Evolutionary conservation across 306 rosid genomes (phyloP), one percentile per base, ranked within the genome.

Genomic region (Pueraria montana): DNA sequence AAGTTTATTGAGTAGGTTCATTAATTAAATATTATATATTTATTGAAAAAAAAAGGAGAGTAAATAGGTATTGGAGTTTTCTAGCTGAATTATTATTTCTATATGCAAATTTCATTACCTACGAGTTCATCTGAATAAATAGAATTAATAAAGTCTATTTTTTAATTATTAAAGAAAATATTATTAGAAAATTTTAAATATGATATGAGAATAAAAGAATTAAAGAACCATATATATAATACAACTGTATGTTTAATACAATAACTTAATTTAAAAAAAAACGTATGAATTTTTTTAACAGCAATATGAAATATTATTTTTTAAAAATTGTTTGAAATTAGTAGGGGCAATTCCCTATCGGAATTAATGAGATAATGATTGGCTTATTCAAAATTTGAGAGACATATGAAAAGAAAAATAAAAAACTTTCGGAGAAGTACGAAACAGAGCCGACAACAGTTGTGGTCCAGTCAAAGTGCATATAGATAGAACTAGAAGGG

Each of bases 391-490:
- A 56, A 21, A 10, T 3, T 59, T 1, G 1, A 11, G 36, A 61
- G 17, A 61, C 36, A 61, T 3, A 58, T 3, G 40, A 27, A 14
- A 62, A 17, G 23, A 32, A 64, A 63, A 32, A 2, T 62, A 30
- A 4, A 8, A 16, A 64, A 64, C 8, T 17, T 32, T 0, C 5
- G 9, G 24, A 64, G 6, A 14, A 64, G 71, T 30, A 32, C 6
- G 46, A 34, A 27, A 64, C 42, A 64, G 24, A 34, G 12, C 3
- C 45, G 23, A 34, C 71, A 64, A 1, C 45, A 30, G 0, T 32
- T 32, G 42, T 13, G 69, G 69, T 62, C 11, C 20, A 30, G 69
- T 62, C 69, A 61, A 61, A 61, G 40, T 61, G 69, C 40, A 61
- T 4, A 26, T 26, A 2, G 66, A 27, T 7, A 32, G 71, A 32